Evolutionary conservation across 257 asterid species (phyloP), one percentile per base, ranked within the genome.

Genomic region (Echium plantagineum): DNA sequence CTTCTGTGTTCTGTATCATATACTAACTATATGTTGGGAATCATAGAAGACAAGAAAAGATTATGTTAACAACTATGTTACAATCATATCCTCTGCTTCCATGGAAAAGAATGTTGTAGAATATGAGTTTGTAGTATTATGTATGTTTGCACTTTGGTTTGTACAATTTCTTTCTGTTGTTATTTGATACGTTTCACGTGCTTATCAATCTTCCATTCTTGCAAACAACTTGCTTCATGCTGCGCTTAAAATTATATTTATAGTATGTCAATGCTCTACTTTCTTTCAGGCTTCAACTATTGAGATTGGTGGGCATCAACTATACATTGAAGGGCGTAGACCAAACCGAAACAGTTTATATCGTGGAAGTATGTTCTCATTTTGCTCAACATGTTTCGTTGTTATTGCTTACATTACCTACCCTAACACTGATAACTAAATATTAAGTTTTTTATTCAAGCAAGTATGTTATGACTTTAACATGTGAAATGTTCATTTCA

Each of bases 311-410:
- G 86, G 83, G 42, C 79, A 93, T 71, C 95, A 81, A 63, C 87
- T 93, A 66, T 80, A 83, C 77, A 80, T 89, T 58, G 99, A 93
- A 84, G 99, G 97, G 55, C 80, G 99, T 62, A 80, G 96, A 78
- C 96, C 95, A 5, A 89, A 78, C 81, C 77, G 97, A 75, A 77
- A 80, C 72, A 76, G 63, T 64, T 62, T 80, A 32, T 57, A 71
- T 64, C 85, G 94, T 47, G 97, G 98, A 78, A 86, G 99, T 89
- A 86, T 5, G 96, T 75, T 28, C 32, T 28, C 5, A 28, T 28
- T 28, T 4, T 28, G 31, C 47, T 52, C 55, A 28, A 32, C 30
- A 46, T 49, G 2, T 59, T 60, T 17, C 19, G 30, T 31, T 35
- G 4, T 55, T 64, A 7, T 31, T 15, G 57, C 48, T 13, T 5